Base-by-base conservation (phyloP, 2,329 filamentous ascomycete genomes). In the Chrysoporthe cubensis region DNA sequence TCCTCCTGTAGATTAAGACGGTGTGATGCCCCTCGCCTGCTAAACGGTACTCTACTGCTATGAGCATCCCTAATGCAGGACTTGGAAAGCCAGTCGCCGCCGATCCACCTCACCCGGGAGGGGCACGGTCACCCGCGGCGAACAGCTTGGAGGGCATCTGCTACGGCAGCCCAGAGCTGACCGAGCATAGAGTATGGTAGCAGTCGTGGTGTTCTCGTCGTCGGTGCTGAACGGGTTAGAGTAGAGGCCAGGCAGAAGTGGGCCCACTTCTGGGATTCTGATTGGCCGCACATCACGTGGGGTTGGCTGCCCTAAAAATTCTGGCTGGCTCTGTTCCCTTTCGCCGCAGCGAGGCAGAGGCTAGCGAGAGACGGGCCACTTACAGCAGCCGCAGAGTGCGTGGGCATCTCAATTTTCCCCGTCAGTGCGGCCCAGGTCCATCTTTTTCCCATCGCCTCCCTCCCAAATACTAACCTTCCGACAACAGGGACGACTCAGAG, bases 401-500 rank as follows among this genome's bases (percentile, higher is more conserved):
- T 62, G 65, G 65, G 54, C 37, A 62, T 63, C 50, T 62, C 65
- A 67, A 67, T 67, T 67, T 67, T 67, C 61, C 43, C 40, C 37
- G 60, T 60, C 43, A 52, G 54, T 52, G 63, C 40, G 52, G 50
- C 61, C 40, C 57, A 44, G 37, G 34, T 43, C 18, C 37, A 32
- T 54, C 61, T 54, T 54, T 48, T 57, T 54, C 64, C 64, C 64
- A 61, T 58, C 50, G 54, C 37, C 57, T 63, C 68, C 65, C 61
- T 48, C 65, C 62, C 65, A 66, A 69, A 67, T 67, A 70, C 64
- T 70, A 66, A 70, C 66, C 60, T 63, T 62, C 40, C 52, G 37
- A 57, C 59, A 57, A 60, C 64, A 67, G 67, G 67, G 69, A 64
- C 62, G 68, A 66, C 67, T 69, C 67, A 69, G 67, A 67, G 21